These are phyloP conservation scores for Aspergillus wentii DNA, from an alignment of 495 filamentous ascomycete species.

Conservation along the genomic window DNA sequence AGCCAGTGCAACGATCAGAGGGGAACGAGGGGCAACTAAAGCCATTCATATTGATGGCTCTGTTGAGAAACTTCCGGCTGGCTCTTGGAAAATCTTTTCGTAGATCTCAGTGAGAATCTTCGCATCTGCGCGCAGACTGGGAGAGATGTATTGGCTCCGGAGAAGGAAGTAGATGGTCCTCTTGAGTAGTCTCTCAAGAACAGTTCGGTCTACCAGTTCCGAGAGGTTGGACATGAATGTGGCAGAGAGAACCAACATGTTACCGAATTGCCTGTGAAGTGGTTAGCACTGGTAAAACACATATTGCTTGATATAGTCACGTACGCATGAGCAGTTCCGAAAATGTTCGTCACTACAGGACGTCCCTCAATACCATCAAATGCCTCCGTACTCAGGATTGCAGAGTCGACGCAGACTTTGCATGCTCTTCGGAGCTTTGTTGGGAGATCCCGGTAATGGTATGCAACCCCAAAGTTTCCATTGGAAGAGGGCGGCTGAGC, in stretches of 20 bases:
- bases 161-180: conserved; percentile 70
- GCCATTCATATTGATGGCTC: too few relatives aligned
- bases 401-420: conserved; percentile 56
- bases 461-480: conserved; percentile 6
- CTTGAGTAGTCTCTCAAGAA: conserved; percentile 43
- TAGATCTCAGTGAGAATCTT: conserved; percentile 61
- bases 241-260: conserved; percentile 81
- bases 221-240: conserved; percentile 59
- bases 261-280: conserved; percentile 82
- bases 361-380: conserved; percentile 62
- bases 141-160: conserved; percentile 58
- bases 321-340: conserved; percentile 88
- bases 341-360: conserved; percentile 77
- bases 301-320: conserved; percentile 18
- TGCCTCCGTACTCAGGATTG: conserved; percentile 69
- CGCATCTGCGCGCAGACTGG: conserved; percentile 61
- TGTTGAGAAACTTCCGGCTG: conserved; percentile 14
- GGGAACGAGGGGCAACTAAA: too few relatives aligned
- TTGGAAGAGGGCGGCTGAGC: conserved; percentile 4
- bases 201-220: conserved; percentile 42
- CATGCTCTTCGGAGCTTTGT: conserved; percentile 39
- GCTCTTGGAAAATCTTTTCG: conserved; percentile 40
- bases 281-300: not conserved
- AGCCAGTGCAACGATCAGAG: too few relatives aligned
- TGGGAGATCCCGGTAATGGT: conserved; percentile 22